Evolutionary conservation across 306 rosid genomes (phyloP).

Genomic region (Rosa rugosa): DNA sequence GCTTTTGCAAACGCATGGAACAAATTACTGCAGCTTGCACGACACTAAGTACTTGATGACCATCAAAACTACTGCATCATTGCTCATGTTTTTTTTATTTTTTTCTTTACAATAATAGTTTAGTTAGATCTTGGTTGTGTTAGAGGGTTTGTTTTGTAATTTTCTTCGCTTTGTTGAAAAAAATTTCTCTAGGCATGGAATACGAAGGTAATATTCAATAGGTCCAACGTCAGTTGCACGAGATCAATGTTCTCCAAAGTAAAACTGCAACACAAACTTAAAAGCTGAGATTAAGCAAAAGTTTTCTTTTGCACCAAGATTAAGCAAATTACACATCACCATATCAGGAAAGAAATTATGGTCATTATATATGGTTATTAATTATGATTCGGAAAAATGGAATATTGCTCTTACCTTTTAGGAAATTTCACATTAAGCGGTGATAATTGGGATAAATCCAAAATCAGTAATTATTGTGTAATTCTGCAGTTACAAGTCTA

Average conservation of each 20-base stretch:
- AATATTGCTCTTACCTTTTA: not conserved
- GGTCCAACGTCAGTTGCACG: not conserved
- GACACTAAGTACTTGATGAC: not conserved
- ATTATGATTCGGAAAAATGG: not conserved
- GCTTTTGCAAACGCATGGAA: no score
- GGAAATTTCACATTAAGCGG: not conserved
- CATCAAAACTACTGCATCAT: not conserved
- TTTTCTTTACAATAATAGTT: not conserved
- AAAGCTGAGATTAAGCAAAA: not conserved
- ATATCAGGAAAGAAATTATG: not conserved
- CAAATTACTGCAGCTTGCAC: no score
- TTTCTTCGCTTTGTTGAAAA: no score
- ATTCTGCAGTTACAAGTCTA: not conserved
- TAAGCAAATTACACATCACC: not conserved
- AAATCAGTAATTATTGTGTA: not conserved
- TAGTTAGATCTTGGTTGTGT: no score
- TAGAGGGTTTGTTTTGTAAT: no score
- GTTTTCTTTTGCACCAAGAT: not conserved
- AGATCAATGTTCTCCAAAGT: not conserved
- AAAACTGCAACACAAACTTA: not conserved
- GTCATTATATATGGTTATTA: not conserved
- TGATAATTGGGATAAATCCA: not conserved
- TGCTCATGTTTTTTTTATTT: not conserved
- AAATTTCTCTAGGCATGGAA: not conserved
- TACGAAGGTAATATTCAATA: no score